phyloP scores from a whole-genome alignment of 2,329 filamentous ascomycete species.

The Phialophora verrucosa region DNA sequence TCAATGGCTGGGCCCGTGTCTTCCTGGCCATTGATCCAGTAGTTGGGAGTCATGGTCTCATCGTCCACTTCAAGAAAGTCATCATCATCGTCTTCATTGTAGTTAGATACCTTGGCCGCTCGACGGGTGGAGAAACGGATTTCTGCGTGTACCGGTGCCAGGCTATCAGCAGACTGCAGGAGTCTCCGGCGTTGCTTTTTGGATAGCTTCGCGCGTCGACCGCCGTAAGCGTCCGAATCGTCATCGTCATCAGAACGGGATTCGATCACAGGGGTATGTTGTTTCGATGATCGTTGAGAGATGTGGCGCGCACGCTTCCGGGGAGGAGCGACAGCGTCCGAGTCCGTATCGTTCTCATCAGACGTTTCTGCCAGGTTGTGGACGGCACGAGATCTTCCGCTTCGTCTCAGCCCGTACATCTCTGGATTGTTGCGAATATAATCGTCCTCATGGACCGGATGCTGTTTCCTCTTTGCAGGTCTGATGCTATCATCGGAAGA shows the following conservation, averaged over 20 bases:
- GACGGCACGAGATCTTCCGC: constrained; percentile 70
- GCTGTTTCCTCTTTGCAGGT: constrained; percentile 74
- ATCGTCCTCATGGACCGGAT: constrained; percentile 67
- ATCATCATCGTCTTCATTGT: constrained; percentile 70
- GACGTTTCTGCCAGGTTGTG: constrained; percentile 68
- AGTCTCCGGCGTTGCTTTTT: constrained; percentile 79
- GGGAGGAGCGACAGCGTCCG: constrained; percentile 63
- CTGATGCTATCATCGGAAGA: constrained; percentile 73
- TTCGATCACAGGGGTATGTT: constrained; percentile 53
- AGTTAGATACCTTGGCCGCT: constrained; percentile 70
- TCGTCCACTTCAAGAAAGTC: constrained; percentile 61
- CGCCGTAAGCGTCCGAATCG: constrained; percentile 75
- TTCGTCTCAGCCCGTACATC: constrained; percentile 90
- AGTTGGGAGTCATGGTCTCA: constrained; percentile 68
- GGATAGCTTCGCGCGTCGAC: constrained; percentile 70
- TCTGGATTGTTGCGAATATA: constrained; percentile 91
- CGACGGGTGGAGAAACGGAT: constrained; percentile 91
- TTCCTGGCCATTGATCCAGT: constrained; percentile 73
- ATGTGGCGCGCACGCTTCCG: constrained; percentile 58
- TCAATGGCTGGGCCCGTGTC: constrained; percentile 87
- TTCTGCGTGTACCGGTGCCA: constrained; percentile 72
- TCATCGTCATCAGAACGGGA: constrained; percentile 67
- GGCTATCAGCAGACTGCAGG: constrained; percentile 67
- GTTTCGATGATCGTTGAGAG: constrained; percentile 61
- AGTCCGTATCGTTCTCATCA: constrained; percentile 72